Evolutionary conservation across 106 monocot genomes (phyloP), one percentile per base, ranked within the genome.

Genomic region (Xerophyta viscosa): DNA sequence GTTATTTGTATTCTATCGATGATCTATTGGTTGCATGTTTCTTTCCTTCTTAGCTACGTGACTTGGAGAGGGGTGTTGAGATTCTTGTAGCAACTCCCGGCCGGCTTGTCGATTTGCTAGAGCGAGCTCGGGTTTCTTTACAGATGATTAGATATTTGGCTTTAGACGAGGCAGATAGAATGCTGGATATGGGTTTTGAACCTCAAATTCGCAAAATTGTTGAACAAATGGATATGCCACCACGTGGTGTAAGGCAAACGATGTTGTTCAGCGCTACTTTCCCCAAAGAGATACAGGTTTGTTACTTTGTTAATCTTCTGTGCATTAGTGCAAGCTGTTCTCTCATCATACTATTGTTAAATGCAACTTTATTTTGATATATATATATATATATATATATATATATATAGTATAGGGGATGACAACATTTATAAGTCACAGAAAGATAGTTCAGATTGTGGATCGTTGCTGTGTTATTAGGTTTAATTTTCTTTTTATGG

Each of bases 111-210:
- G 93, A 93, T 67, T 70, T 93, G 49, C 63, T 93, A 15, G 93
- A 93, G 80, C 80, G 93, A 48, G 83, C 80, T 13, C 77, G 88
- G 48, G 87, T 93, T 48, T 93, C 88, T 20, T 54, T 93, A 24
- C 75, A 84, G 57, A 77, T 72, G 67, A 77, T 88, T 33, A 80
- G 62, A 61, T 88, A 77, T 59, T 52, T 93, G 68, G 80, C 83
- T 29, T 69, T 93, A 12, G 93, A 93, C 57, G 93, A 93, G 48
- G 93, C 93, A 19, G 93, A 93, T 72, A 69, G 93, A 60, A 93
- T 93, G 93, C 67, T 93, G 25, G 93, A 93, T 65, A 93, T 93
- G 93, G 93, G 93, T 52, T 93, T 93, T 63, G 93, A 93, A 56
- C 93, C 93, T 20, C 93, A 93, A 62, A 93, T 93, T 29, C 76